A percentile compares a stretch with the other conserved stretches of the same genome.
Evolutionary conservation across 768 basidiomycete genomes (phyloP).

Genomic region (Tricholoma furcatifolium): DNA sequence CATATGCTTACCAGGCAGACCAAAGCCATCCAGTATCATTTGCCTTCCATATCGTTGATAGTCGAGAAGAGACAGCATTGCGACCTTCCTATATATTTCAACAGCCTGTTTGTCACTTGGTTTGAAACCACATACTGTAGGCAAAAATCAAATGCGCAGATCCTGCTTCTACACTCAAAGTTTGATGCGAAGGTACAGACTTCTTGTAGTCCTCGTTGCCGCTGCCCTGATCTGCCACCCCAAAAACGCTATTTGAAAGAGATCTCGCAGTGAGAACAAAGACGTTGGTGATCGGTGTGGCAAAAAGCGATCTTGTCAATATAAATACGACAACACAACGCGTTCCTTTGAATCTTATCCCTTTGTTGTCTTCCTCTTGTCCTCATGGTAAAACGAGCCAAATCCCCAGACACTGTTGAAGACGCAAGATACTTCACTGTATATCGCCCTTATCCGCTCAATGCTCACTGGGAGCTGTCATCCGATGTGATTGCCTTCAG

Average conservation of each 20-base stretch:
- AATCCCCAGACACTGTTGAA: conserved; percentile 39
- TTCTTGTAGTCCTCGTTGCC: too few species aligned
- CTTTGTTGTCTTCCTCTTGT: neutral
- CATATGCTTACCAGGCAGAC: conserved; percentile 62
- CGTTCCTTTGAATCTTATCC: neutral
- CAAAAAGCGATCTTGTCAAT: too few species aligned
- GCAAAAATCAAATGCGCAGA: too few species aligned
- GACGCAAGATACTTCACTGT: conserved; percentile 48
- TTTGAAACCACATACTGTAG: too few species aligned
- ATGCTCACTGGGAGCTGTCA: conserved; percentile 43
- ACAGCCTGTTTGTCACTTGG: too few species aligned
- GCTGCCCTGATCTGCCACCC: neutral
- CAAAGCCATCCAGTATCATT: conserved; percentile 91
- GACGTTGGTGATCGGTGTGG: too few species aligned
- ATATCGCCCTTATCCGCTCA: conserved; percentile 47
- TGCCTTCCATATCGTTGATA: conserved; percentile 93
- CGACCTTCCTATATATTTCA: conserved; percentile 86
- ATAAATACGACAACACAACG: conserved; percentile 12
- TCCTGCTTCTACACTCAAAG: too few species aligned
- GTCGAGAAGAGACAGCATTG: conserved; percentile 60
- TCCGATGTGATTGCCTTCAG: conserved; percentile 39
- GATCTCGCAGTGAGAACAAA: neutral
- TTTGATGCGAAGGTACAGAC: too few species aligned
- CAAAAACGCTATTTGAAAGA: neutral
- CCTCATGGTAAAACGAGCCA: conserved; percentile 39